phyloP scores from a whole-genome alignment of 2,329 filamentous ascomycete genomes.

The Lasiodiplodia sp. region DNA sequence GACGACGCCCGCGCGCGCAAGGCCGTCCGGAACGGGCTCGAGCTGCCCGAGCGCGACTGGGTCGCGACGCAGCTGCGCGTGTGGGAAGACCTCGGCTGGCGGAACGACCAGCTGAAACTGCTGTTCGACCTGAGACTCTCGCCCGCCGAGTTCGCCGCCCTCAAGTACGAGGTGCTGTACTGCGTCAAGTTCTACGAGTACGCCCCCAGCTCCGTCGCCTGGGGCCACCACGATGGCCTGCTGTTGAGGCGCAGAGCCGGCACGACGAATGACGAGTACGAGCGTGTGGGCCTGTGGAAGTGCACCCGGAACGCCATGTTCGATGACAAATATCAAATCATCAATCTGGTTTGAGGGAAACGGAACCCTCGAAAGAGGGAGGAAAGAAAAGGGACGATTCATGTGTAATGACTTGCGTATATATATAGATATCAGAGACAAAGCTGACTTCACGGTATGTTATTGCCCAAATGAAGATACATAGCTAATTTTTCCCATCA shows the following conservation, averaged over 20 bases:
- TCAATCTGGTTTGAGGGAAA: constrained; percentile 6
- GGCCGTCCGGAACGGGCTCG: background rate
- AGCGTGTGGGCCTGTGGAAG: constrained; percentile 22
- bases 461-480: background rate
- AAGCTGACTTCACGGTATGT: constrained; percentile 2
- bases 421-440: background rate
- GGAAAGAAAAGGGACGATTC: background rate
- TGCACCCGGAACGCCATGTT: constrained; percentile 17
- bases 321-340: constrained; percentile 22
- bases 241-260: constrained; percentile 4
- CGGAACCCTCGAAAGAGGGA: background rate
- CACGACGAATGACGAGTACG: constrained; percentile 13
- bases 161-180: constrained; percentile 23
- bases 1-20: constrained; percentile 8
- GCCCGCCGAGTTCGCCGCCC: background rate
- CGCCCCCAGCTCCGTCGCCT: constrained; percentile 17
- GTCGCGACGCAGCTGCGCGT: constrained; percentile 12
- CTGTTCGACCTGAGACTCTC: constrained; percentile 4
- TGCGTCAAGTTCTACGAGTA: constrained; percentile 22
- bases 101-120: constrained; percentile 24
- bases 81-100: constrained; percentile 24
- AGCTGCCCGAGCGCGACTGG: constrained; percentile 19
- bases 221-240: constrained; percentile 23
- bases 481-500: background rate
- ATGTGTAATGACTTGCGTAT: background rate